Conservation (phyloP, 2,329 filamentous ascomycete genomes). For the Corynespora cassiicola region DNA sequence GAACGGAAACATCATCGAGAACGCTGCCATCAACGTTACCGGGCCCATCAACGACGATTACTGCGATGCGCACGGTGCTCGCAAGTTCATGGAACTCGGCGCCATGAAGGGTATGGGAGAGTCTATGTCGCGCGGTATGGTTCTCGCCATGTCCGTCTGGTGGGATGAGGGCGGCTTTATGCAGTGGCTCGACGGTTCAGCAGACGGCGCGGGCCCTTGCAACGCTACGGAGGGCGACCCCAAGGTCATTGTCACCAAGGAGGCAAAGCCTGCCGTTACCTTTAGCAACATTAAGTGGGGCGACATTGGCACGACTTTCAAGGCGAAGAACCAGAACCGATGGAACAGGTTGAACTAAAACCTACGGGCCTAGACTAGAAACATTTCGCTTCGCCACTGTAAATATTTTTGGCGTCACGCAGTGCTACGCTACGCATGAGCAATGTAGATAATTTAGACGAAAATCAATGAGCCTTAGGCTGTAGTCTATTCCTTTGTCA, state of each 20-base stretch:
- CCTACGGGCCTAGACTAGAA: too few relatives aligned
- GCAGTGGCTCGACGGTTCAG: conserved; percentile 65
- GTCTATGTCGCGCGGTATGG: conserved; percentile 58
- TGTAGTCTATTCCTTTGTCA: too few relatives aligned
- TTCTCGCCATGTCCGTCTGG: conserved; percentile 63
- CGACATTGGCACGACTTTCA: conserved; percentile 64
- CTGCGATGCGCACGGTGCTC: conserved; percentile 34
- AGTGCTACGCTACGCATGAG: too few relatives aligned
- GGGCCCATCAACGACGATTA: conserved; percentile 35
- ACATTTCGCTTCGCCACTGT: too few relatives aligned
- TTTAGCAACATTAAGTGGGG: conserved; percentile 67
- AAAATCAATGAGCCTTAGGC: too few relatives aligned
- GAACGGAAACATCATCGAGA: conserved; percentile 64
- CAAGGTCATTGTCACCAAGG: conserved; percentile 52
- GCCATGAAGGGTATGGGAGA: conserved; percentile 55
- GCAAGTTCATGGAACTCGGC: conserved; percentile 44
- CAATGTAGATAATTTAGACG: too few relatives aligned
- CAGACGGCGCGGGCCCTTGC: conserved; percentile 61
- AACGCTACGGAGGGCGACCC: conserved; percentile 61
- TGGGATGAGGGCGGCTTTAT: conserved; percentile 61
- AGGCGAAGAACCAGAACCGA: conserved; percentile 15
- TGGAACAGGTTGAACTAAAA: too few relatives aligned
- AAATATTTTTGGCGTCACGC: too few relatives aligned
- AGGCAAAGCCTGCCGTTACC: conserved; percentile 58
- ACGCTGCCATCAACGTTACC: conserved; percentile 52